phyloP scores from a whole-genome alignment of 352 stramenopile species.

The Pseudoperonospora humuli region DNA sequence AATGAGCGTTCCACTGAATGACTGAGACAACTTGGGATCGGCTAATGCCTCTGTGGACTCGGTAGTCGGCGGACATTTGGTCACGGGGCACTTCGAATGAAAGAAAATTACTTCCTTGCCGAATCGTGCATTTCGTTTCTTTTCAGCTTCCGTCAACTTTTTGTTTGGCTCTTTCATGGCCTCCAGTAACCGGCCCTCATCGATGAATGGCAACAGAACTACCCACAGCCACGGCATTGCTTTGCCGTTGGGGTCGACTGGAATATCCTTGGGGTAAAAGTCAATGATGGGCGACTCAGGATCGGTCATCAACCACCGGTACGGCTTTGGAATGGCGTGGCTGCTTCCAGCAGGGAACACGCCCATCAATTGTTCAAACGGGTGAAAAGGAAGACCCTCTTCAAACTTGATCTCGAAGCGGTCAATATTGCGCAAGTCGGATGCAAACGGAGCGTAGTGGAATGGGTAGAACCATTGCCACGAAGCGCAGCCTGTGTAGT shows the following conservation, averaged over 20 bases:
- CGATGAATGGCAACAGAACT: constrained; percentile 97
- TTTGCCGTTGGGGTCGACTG: constrained; percentile 98
- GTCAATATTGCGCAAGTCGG: constrained; percentile 87
- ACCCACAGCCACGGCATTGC: constrained; percentile 98
- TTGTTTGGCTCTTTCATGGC: constrained; percentile 75
- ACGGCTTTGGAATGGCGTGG: constrained; percentile 91
- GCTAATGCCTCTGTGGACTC: constrained; percentile 36
- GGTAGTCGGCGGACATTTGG: constrained; percentile 27
- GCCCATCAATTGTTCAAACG: constrained; percentile 98
- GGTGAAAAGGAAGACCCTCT: constrained; percentile 91
- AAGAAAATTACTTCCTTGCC: constrained; percentile 83
- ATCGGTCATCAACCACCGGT: constrained; percentile 93
- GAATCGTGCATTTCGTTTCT: constrained; percentile 78
- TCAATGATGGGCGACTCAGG: constrained; percentile 95
- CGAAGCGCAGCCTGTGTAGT: constrained; percentile 97
- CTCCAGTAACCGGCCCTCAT: constrained; percentile 90
- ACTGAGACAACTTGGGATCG: constrained; percentile 47
- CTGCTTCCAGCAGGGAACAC: constrained; percentile 93
- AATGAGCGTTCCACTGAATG: constrained; percentile 62
- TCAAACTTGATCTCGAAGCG: constrained; percentile 91
- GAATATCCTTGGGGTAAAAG: constrained; percentile 94
- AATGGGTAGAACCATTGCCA: constrained; percentile 99
- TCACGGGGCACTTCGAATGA: constrained; percentile 55
- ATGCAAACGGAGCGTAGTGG: constrained; percentile 96
- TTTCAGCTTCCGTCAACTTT: constrained; percentile 62